Conservation (phyloP, 2,329 filamentous ascomycete species). For the Colletotrichum filicis region DNA sequence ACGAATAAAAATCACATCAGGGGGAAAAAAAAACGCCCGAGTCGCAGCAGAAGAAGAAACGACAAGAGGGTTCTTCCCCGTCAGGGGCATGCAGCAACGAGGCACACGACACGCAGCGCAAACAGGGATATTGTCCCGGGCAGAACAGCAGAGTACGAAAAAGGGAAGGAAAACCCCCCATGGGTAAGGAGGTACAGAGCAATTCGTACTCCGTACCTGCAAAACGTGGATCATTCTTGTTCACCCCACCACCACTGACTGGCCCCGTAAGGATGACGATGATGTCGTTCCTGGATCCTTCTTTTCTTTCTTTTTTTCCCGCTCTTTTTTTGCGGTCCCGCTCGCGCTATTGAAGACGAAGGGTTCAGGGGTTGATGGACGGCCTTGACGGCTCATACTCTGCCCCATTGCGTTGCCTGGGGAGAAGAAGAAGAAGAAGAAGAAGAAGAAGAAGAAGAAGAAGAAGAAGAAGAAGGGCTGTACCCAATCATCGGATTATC, state of each 20-base stretch:
- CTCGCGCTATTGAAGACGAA: neutral
- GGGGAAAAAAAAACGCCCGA: neutral
- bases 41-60: neutral
- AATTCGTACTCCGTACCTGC: too few relatives aligned
- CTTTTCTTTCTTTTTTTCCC: neutral
- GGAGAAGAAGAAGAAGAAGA: too few relatives aligned
- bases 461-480: neutral
- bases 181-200: too few relatives aligned
- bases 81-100: neutral
- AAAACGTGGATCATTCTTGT: neutral
- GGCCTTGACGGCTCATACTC: neutral
- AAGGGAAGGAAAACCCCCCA: neutral
- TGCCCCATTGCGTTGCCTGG: neutral
- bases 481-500: neutral
- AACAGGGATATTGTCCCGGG: neutral
- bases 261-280: constrained; percentile 30
- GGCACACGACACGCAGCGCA: neutral
- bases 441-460: too few relatives aligned
- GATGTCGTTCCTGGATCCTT: constrained; percentile 21
- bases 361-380: neutral
- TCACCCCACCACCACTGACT: neutral
- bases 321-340: neutral
- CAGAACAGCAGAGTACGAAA: neutral
- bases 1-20: too few relatives aligned
- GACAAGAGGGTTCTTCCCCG: neutral